Percentiles rank a stretch among this genome's conserved stretches.
Evolutionary conservation across 306 rosid species (phyloP).

Genomic region (Quercus dentata): DNA sequence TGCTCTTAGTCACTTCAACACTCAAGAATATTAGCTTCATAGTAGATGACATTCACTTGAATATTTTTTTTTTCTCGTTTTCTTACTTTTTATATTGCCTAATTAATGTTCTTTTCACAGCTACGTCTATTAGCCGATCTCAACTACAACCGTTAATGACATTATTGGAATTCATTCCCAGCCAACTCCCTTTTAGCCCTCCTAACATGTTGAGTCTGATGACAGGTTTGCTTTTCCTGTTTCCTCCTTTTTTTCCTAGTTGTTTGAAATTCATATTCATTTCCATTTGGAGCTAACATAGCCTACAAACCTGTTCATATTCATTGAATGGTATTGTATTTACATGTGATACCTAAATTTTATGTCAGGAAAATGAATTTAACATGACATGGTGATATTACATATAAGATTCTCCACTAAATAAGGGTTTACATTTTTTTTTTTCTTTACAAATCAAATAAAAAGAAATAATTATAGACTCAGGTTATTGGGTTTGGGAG

Average conservation of each 20-base stretch:
- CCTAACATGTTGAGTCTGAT: constrained; percentile 47
- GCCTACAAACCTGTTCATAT: too few relatives aligned
- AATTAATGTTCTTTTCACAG: constrained; percentile 35
- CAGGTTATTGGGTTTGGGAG: too few relatives aligned
- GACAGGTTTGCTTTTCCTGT: constrained; percentile 53
- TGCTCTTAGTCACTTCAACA: background rate
- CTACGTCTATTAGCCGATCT: constrained; percentile 71
- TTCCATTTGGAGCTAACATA: too few relatives aligned
- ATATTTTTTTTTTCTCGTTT: background rate
- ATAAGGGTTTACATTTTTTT: too few relatives aligned
- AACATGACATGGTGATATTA: background rate
- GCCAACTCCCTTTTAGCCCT: constrained; percentile 41
- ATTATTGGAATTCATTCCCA: constrained; percentile 57
- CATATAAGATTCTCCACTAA: background rate
- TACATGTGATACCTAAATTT: background rate
- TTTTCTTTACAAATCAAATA: too few relatives aligned
- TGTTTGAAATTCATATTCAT: too few relatives aligned
- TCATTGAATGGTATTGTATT: too few relatives aligned
- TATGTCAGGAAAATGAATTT: background rate
- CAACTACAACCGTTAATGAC: constrained; percentile 49
- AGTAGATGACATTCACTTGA: background rate
- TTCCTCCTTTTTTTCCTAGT: background rate
- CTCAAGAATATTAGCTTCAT: background rate
- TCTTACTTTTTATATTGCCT: constrained; percentile 9
- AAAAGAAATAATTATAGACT: too few relatives aligned